A percentile compares a stretch with the other conserved stretches of the same genome.
Evolutionary conservation across 2,329 filamentous ascomycete species (phyloP).

Genomic region (Raffaelea albimanens): DNA sequence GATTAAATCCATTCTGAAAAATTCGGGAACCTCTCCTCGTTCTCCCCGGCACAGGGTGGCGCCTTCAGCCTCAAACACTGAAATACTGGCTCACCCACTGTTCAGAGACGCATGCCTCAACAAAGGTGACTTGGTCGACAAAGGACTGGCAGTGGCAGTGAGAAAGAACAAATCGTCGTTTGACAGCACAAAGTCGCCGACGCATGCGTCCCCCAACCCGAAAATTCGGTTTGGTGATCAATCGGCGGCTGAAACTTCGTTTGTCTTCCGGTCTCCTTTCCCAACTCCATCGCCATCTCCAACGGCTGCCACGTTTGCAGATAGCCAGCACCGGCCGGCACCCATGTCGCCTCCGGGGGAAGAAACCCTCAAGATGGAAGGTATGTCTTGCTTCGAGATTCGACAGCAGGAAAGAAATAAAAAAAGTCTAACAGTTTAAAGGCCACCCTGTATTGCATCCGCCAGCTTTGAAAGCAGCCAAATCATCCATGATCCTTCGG

Average conservation of each 20-base stretch:
- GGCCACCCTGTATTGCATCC: no score
- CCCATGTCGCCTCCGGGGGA: no score
- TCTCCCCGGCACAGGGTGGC: slow-evolving; percentile 2
- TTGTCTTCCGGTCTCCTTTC: background rate
- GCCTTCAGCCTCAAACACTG: slow-evolving; percentile 2
- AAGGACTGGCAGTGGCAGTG: slow-evolving; percentile 3
- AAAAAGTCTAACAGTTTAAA: no score
- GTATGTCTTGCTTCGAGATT: no score
- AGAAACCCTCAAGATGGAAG: no score
- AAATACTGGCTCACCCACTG: slow-evolving; percentile 5
- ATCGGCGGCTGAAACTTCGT: background rate
- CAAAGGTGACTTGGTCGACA: slow-evolving; percentile 1
- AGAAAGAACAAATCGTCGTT: background rate
- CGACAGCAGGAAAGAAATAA: no score
- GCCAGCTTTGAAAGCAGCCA: slow-evolving; percentile 3
- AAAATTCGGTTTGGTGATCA: background rate
- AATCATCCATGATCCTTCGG: background rate
- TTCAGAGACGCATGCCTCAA: slow-evolving; percentile 1
- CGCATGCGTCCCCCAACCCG: background rate
- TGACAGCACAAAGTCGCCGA: background rate
- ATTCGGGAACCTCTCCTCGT: slow-evolving; percentile 1
- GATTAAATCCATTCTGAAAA: slow-evolving; percentile 9
- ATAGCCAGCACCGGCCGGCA: background rate
- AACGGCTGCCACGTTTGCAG: no score
- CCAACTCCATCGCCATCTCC: background rate